Evolutionary conservation across 1,284 basidiomycete species (phyloP).

Genomic region (Papiliotrema fonsecae): DNA sequence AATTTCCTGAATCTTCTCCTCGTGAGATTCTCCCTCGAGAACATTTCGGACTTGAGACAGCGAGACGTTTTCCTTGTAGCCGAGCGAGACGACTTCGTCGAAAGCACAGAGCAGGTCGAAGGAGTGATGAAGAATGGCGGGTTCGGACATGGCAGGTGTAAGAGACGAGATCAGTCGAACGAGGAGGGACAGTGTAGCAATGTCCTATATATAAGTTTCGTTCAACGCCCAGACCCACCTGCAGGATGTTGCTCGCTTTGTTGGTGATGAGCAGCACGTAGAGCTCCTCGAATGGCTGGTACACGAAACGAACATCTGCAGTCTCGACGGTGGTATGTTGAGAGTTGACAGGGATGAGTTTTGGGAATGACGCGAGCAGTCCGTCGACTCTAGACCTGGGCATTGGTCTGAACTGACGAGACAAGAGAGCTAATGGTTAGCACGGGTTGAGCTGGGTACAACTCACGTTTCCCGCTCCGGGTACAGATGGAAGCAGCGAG

Average conservation of each 20-base stretch:
- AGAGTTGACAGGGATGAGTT: constrained; percentile 91
- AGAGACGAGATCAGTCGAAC: constrained; percentile 91
- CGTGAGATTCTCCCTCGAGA: constrained; percentile 98
- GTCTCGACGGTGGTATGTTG: constrained; percentile 97
- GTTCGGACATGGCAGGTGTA: constrained; percentile 70
- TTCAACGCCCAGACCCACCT: constrained; percentile 25
- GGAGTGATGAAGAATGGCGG: constrained; percentile 84
- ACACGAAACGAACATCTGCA: constrained; percentile 90
- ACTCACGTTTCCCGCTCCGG: constrained; percentile 51
- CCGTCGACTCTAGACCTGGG: constrained; percentile 88
- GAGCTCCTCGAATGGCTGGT: constrained; percentile 95
- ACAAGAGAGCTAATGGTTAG: constrained; percentile 71
- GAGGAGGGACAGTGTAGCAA: constrained; percentile 90
- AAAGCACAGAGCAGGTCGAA: constrained; percentile 95
- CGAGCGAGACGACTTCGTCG: constrained; percentile 92
- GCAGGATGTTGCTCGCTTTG: constrained; percentile 95
- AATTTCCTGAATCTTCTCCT: constrained; percentile 99
- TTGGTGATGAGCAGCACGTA: constrained; percentile 98
- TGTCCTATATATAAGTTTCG: constrained; percentile 59
- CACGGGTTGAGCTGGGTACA: no score
- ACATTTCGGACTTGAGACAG: constrained; percentile 86
- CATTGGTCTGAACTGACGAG: constrained; percentile 94
- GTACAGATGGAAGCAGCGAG: constrained; percentile 82
- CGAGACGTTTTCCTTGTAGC: constrained; percentile 90
- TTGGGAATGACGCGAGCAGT: constrained; percentile 93